Conservation (phyloP, 2,329 filamentous ascomycete species). For the Aspergillus pseudotamarii region DNA sequence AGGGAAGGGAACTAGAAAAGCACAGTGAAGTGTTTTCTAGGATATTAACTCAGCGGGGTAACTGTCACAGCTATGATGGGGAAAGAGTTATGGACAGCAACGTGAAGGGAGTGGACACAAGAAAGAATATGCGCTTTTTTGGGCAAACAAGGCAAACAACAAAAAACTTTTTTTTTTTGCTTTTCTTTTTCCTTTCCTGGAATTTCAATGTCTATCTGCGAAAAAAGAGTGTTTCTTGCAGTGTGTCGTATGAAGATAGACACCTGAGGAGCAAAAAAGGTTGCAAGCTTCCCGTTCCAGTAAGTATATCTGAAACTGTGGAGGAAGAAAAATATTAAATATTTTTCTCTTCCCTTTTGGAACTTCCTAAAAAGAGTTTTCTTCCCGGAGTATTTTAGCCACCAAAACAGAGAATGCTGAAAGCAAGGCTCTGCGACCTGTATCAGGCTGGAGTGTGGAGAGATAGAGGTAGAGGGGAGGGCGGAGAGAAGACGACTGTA, state of each 20-base stretch:
- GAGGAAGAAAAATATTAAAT: constrained; percentile 4
- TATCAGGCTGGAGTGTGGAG: constrained; percentile 19
- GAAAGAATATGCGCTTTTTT: constrained; percentile 19
- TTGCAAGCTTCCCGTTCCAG: constrained; percentile 29
- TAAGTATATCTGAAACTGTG: constrained; percentile 22
- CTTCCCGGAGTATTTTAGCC: constrained; percentile 23
- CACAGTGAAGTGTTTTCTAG: constrained; percentile 43
- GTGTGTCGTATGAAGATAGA: constrained; percentile 22
- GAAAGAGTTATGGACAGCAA: constrained; percentile 17
- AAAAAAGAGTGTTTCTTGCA: constrained; percentile 17
- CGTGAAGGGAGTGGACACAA: constrained; percentile 22
- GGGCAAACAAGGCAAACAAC: constrained; percentile 17
- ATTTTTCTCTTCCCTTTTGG: constrained; percentile 17
- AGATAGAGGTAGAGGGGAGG: constrained; percentile 27
- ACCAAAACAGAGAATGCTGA: constrained; percentile 20
- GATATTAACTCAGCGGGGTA: constrained; percentile 19
- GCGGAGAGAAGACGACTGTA: constrained; percentile 32
- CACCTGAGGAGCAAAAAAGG: constrained; percentile 17
- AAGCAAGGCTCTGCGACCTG: constrained; percentile 21
- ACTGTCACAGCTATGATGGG: constrained; percentile 20
- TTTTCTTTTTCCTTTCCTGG: constrained; percentile 24
- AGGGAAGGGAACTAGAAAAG: constrained; percentile 31
- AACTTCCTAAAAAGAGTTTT: constrained; percentile 18
- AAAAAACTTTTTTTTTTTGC: constrained; percentile 22
- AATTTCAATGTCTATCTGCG: constrained; percentile 32